phyloP scores from a whole-genome alignment of 331 rosid species.

The Saraca asoca region DNA sequence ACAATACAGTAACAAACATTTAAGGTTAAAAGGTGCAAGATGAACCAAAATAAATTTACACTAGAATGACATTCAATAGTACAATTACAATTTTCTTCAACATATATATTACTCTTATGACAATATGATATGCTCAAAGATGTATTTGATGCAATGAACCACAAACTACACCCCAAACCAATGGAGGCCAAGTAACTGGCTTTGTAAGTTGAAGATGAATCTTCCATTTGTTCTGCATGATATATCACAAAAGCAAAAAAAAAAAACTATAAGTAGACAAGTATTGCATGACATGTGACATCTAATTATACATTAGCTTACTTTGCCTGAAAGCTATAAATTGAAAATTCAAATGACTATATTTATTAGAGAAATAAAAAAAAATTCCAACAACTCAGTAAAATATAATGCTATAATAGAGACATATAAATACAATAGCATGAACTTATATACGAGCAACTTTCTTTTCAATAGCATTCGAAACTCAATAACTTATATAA shows the following conservation, averaged over 20 bases:
- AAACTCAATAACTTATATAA: too few relatives aligned
- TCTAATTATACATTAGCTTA: slow-evolving; percentile 17
- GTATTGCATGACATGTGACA: background rate
- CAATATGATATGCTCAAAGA: slow-evolving; percentile 17
- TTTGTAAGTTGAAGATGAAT: slow-evolving; percentile 95
- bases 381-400: too few relatives aligned
- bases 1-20: background rate
- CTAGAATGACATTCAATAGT: background rate
- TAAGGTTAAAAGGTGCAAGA: background rate
- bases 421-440: too few relatives aligned
- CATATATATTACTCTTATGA: slow-evolving; percentile 16
- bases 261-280: slow-evolving; percentile 8
- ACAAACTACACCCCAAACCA: slow-evolving; percentile 96
- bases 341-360: background rate
- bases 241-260: slow-evolving; percentile 25
- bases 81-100: slow-evolving; percentile 8
- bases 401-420: too few relatives aligned
- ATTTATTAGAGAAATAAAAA: background rate
- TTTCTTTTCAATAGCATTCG: too few relatives aligned
- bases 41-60: background rate
- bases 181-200: slow-evolving; percentile 99
- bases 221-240: slow-evolving; percentile 92
- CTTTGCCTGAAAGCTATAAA: slow-evolving; percentile 13
- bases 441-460: too few relatives aligned
- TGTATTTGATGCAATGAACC: slow-evolving; percentile 99